These are phyloP conservation scores for Aspergillus funiculosus DNA, from an alignment of 495 filamentous ascomycete species.

Conservation along the genomic window DNA sequence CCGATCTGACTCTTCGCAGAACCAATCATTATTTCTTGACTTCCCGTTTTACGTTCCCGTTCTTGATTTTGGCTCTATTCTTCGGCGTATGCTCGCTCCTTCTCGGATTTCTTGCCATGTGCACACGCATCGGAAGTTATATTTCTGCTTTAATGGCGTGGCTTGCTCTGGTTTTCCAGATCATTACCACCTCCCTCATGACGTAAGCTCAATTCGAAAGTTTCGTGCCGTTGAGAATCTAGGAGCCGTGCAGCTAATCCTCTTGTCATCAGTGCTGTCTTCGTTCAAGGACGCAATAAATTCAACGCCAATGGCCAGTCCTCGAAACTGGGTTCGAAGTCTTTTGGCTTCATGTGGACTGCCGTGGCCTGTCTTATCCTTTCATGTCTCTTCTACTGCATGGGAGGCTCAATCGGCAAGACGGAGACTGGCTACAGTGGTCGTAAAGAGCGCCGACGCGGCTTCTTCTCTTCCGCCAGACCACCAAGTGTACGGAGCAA, in stretches of 20 bases:
- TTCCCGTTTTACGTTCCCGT: conserved; percentile 67
- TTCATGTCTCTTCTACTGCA: conserved; percentile 65
- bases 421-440: conserved; percentile 39
- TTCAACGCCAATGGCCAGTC: conserved; percentile 54
- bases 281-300: conserved; percentile 66
- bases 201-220: conserved; percentile 59
- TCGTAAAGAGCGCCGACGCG: conserved; percentile 37
- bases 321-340: conserved; percentile 62
- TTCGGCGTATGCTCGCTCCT: conserved; percentile 57
- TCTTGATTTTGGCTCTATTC: conserved; percentile 63
- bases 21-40: conserved; percentile 57
- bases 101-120: conserved; percentile 55
- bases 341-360: conserved; percentile 85
- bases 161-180: conserved; percentile 57
- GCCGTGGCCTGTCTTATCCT: conserved; percentile 64
- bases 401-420: conserved; percentile 36
- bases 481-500: conserved; percentile 33
- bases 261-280: conserved; percentile 54
- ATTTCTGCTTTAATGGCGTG: conserved; percentile 51
- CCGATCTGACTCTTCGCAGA: conserved; percentile 23
- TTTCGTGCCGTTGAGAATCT: too few species aligned
- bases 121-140: conserved; percentile 54
- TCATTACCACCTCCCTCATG: conserved; percentile 59
- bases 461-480: conserved; percentile 39
- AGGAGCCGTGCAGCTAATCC: neutral